Evolutionary conservation across 768 basidiomycete species (phyloP).

Genomic region (Boletellus ananas): DNA sequence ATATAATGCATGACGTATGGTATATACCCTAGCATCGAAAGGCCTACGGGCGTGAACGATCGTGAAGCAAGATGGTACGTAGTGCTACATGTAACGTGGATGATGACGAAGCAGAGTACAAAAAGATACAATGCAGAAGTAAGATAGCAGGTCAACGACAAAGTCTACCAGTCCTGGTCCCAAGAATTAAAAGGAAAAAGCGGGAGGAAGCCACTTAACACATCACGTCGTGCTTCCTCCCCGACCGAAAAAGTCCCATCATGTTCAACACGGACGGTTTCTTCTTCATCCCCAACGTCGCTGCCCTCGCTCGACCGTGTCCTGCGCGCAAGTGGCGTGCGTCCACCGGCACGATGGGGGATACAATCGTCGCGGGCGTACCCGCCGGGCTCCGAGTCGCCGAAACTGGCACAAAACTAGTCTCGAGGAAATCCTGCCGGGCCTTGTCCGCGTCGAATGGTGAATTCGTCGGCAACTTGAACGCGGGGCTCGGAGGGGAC

Average conservation of each 20-base stretch:
- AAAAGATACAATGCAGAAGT: neutral
- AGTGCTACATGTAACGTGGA: too few species aligned
- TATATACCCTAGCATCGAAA: too few species aligned
- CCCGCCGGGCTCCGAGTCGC: neutral
- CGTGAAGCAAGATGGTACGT: too few species aligned
- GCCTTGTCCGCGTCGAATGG: conserved; percentile 34
- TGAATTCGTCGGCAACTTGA: conserved; percentile 34
- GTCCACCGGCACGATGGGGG: neutral
- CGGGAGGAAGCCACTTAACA: neutral
- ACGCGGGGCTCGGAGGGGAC: conserved; percentile 28
- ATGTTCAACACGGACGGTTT: conserved; percentile 24
- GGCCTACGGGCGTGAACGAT: too few species aligned
- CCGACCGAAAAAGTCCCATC: conserved; percentile 32
- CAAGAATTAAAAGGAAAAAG: neutral
- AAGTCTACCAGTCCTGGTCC: too few species aligned
- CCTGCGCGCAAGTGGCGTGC: neutral
- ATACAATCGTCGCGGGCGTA: neutral
- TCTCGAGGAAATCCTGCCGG: conserved; percentile 40
- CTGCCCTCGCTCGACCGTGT: neutral
- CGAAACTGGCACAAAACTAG: conserved; percentile 34
- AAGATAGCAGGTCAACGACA: neutral
- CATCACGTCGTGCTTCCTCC: conserved; percentile 15
- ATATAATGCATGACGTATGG: too few species aligned
- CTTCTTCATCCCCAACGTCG: conserved; percentile 16
- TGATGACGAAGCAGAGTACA: too few species aligned